Percentiles rank a stretch among this genome's conserved stretches.
Evolutionary conservation across 345 rosid species (phyloP).

Genomic region (Schrenkiella parvula): DNA sequence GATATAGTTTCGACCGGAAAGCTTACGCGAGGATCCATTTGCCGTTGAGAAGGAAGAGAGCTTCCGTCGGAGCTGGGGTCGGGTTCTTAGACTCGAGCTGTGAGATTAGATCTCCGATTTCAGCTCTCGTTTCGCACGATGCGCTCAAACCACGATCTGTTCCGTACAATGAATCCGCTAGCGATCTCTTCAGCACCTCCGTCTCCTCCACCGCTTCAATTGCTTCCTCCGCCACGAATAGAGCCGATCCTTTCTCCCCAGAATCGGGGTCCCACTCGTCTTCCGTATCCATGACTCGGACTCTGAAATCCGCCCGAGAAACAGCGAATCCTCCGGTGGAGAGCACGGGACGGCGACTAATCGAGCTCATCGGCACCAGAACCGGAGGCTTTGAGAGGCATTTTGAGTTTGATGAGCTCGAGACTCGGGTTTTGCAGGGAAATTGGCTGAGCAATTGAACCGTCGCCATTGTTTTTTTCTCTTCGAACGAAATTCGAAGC

Average conservation of each 20-base stretch:
- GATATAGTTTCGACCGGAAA: neutral
- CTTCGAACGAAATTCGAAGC: neutral
- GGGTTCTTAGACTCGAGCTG: slow-evolving; percentile 90
- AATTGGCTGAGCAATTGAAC: slow-evolving; percentile 39
- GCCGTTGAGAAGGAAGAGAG: slow-evolving; percentile 73
- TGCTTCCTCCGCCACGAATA: slow-evolving; percentile 38
- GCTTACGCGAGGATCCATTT: slow-evolving; percentile 94
- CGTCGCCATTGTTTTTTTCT: slow-evolving; percentile 42
- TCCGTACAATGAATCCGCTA: slow-evolving; percentile 71
- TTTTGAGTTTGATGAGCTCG: neutral
- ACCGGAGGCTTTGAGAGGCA: slow-evolving; percentile 7
- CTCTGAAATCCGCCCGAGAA: slow-evolving; percentile 28
- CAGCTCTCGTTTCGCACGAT: slow-evolving; percentile 81
- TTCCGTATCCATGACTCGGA: slow-evolving; percentile 28
- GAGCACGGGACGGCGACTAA: neutral
- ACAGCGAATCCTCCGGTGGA: slow-evolving; percentile 3
- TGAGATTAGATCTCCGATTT: slow-evolving; percentile 82
- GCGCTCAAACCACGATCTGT: slow-evolving; percentile 72
- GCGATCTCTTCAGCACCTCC: slow-evolving; percentile 50
- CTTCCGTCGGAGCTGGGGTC: slow-evolving; percentile 80
- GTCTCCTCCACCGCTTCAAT: slow-evolving; percentile 44
- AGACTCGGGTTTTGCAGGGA: slow-evolving; percentile 37
- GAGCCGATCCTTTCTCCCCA: slow-evolving; percentile 22
- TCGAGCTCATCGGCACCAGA: slow-evolving; percentile 8
- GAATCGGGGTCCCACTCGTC: slow-evolving; percentile 35